phyloP scores from a whole-genome alignment of 257 asterid genomes.

The Plantago elongata region DNA sequence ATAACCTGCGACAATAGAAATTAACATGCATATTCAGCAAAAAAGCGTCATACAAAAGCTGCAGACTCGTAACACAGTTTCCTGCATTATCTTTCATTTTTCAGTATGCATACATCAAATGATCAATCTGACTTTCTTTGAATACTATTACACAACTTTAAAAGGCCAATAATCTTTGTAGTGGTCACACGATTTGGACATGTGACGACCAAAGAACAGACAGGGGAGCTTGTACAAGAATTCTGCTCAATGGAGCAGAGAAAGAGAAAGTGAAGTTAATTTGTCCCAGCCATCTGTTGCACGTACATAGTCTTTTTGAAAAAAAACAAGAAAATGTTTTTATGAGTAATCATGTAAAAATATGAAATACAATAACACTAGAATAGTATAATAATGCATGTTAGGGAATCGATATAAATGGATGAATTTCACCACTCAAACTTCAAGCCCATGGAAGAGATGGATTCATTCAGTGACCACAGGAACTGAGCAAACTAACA shows the following conservation, averaged over 20 bases:
- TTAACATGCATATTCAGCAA: constrained; percentile 26
- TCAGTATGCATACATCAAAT: background rate
- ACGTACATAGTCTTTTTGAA: too few species aligned
- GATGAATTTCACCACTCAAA: too few species aligned
- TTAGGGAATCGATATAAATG: too few species aligned
- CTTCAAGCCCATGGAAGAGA: too few species aligned
- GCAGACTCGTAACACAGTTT: background rate
- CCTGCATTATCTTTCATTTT: constrained; percentile 8
- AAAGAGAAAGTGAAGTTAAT: too few species aligned
- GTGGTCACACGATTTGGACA: too few species aligned
- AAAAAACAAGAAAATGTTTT: too few species aligned
- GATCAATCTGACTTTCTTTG: background rate
- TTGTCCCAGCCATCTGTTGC: too few species aligned
- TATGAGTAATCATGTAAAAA: too few species aligned
- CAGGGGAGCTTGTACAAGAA: background rate
- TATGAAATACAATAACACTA: too few species aligned
- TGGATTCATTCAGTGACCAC: background rate
- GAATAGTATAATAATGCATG: too few species aligned
- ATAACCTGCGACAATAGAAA: constrained; percentile 68
- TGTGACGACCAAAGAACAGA: background rate
- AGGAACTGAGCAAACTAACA: constrained; percentile 12
- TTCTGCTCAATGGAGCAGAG: too few species aligned
- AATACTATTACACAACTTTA: constrained; percentile 10
- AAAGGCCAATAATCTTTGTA: constrained; percentile 1
- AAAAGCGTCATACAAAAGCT: constrained; percentile 20